phyloP scores from a whole-genome alignment of 495 filamentous ascomycete genomes.

The Alectoria sarmentosa region DNA sequence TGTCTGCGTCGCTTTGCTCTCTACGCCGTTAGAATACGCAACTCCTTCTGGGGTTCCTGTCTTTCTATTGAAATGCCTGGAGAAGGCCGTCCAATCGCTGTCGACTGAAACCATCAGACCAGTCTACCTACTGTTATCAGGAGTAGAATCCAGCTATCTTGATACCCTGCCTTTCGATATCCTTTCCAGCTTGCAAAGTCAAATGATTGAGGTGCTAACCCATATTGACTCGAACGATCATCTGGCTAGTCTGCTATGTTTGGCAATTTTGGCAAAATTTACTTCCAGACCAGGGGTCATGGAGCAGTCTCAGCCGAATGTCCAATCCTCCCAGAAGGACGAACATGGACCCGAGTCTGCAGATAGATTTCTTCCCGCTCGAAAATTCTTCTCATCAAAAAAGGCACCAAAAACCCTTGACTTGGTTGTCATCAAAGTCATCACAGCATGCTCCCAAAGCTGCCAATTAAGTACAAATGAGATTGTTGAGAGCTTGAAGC shows the following conservation, averaged over 20 bases:
- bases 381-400: slow-evolving; percentile 44
- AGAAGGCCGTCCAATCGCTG: slow-evolving; percentile 31
- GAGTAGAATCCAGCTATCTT: slow-evolving; percentile 30
- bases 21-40: slow-evolving; percentile 33
- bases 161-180: slow-evolving; percentile 35
- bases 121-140: slow-evolving; percentile 36
- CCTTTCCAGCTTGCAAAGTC: slow-evolving; percentile 39
- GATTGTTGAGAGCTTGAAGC: slow-evolving; percentile 40
- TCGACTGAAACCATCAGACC: slow-evolving; percentile 39
- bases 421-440: slow-evolving; percentile 42
- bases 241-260: slow-evolving; percentile 42
- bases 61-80: slow-evolving; percentile 38
- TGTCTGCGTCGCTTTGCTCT: slow-evolving; percentile 39
- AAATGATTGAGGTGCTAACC: slow-evolving; percentile 41
- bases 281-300: slow-evolving; percentile 23
- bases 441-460: slow-evolving; percentile 40
- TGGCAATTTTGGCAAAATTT: slow-evolving; percentile 43
- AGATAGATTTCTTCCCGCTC: slow-evolving; percentile 36
- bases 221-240: slow-evolving; percentile 41
- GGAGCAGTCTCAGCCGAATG: neutral
- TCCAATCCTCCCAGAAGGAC: neutral
- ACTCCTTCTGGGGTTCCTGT: slow-evolving; percentile 36
- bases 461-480: slow-evolving; percentile 34
- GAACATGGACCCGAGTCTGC: neutral
- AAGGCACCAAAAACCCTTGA: slow-evolving; percentile 48